These are phyloP conservation scores for Tuber microsphaerosporum DNA, from an alignment of 495 filamentous ascomycete species.

Conservation along the genomic window DNA sequence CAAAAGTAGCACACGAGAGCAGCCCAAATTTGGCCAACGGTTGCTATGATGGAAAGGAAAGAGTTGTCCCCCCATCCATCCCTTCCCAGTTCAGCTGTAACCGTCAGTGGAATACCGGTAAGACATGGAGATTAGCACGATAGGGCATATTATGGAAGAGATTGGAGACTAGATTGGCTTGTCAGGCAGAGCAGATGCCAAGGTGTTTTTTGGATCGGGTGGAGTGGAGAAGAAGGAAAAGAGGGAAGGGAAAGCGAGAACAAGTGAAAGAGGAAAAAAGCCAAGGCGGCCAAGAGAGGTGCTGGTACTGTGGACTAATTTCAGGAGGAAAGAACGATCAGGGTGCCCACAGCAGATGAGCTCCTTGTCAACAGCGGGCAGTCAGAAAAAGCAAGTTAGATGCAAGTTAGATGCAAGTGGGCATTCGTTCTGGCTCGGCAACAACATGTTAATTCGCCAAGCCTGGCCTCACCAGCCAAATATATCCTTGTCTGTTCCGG, in stretches of 20 bases:
- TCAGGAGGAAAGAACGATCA: background rate
- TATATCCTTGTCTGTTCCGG: too few species aligned
- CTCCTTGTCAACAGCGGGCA: background rate
- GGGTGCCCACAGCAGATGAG: background rate
- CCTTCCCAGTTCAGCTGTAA: background rate
- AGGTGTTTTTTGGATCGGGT: background rate
- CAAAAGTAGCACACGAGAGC: background rate
- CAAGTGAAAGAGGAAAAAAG: background rate
- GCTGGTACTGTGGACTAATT: background rate
- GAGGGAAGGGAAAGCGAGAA: too few species aligned
- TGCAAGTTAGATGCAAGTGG: background rate
- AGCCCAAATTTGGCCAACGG: background rate
- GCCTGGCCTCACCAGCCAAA: too few species aligned
- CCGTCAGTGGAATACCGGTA: background rate
- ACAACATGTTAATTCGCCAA: too few species aligned
- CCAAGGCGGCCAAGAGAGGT: background rate
- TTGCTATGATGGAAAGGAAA: background rate
- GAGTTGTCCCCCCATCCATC: background rate
- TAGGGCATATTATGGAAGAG: background rate
- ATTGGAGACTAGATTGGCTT: background rate
- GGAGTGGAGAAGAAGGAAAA: background rate
- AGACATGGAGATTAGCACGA: background rate
- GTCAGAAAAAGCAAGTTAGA: background rate
- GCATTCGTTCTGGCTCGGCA: too few species aligned
- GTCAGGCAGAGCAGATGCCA: background rate